These are phyloP conservation scores for Fallopia convolvulus DNA, from an alignment of 148 eudicot genomes.

Conservation along the genomic window DNA sequence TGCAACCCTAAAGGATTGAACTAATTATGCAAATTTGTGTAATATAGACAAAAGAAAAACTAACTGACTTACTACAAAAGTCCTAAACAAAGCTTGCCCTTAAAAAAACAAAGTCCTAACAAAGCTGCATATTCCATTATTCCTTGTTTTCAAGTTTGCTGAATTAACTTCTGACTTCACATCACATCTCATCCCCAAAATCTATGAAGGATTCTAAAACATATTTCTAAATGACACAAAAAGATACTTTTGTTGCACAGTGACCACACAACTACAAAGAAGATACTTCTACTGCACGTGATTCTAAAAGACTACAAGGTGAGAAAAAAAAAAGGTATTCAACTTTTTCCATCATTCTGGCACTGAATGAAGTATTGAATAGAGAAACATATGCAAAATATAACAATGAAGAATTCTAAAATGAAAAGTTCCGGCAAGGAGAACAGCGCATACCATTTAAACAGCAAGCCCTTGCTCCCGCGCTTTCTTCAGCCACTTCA, in stretches of 20 bases:
- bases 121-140: background rate
- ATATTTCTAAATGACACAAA: background rate
- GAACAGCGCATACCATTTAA: slow-evolving; percentile 26
- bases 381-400: background rate
- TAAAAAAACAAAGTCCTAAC: too few relatives aligned
- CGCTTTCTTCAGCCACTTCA: slow-evolving; percentile 83
- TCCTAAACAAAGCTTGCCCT: background rate
- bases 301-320: background rate
- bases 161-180: background rate
- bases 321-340: background rate
- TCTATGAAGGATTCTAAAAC: background rate
- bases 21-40: background rate
- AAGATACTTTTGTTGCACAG: background rate
- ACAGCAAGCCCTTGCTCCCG: slow-evolving; percentile 75
- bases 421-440: background rate
- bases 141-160: background rate
- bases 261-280: background rate
- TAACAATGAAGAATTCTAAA: background rate
- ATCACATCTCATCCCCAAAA: background rate
- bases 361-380: background rate
- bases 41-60: background rate
- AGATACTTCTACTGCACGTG: background rate
- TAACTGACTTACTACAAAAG: background rate
- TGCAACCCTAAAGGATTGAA: background rate
- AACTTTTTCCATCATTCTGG: background rate